These are phyloP conservation scores for Ophiocordyceps camponoti-rufipedis DNA, from an alignment of 2,329 filamentous ascomycete species.

Conservation along the genomic window DNA sequence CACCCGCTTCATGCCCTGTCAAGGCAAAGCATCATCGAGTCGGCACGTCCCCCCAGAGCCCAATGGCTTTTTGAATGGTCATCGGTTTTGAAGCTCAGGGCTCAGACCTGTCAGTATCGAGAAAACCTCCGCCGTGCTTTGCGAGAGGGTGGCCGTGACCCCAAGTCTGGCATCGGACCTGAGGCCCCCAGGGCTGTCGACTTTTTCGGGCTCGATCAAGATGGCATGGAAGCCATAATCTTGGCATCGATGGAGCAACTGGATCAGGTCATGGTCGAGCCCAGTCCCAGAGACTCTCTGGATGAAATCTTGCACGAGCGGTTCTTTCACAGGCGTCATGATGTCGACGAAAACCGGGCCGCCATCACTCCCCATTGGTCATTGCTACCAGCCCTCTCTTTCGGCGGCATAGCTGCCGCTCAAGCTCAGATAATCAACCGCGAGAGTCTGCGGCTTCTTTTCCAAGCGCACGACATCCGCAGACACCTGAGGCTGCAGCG, in stretches of 20 bases:
- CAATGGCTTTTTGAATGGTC: slow-evolving; percentile 58
- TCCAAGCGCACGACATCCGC: slow-evolving; percentile 52
- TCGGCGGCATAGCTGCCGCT: slow-evolving; percentile 52
- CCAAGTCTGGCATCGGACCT: slow-evolving; percentile 1
- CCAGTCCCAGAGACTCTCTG: slow-evolving; percentile 15
- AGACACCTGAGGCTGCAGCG: slow-evolving; percentile 58
- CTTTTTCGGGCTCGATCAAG: slow-evolving; percentile 29
- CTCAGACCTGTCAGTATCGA: slow-evolving; percentile 27
- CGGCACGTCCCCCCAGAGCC: slow-evolving; percentile 34
- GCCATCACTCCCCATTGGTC: slow-evolving; percentile 36
- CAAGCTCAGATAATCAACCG: slow-evolving; percentile 65
- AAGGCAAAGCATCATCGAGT: slow-evolving; percentile 24
- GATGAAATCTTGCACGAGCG: slow-evolving; percentile 20
- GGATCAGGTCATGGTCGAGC: slow-evolving; percentile 13
- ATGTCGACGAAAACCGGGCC: slow-evolving; percentile 5
- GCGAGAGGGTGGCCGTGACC: slow-evolving; percentile 2
- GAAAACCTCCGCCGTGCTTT: slow-evolving; percentile 10
- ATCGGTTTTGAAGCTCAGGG: slow-evolving; percentile 45
- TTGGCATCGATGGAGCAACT: slow-evolving; percentile 30
- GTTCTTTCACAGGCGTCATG: slow-evolving; percentile 14
- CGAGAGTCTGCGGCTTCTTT: slow-evolving; percentile 57
- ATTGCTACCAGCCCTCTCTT: slow-evolving; percentile 49
- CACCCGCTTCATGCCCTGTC: slow-evolving; percentile 56
- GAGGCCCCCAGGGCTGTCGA: slow-evolving; percentile 11
- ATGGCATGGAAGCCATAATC: slow-evolving; percentile 27